phyloP scores from a whole-genome alignment of 2,329 filamentous ascomycete genomes.

The Penicillium sp. region DNA sequence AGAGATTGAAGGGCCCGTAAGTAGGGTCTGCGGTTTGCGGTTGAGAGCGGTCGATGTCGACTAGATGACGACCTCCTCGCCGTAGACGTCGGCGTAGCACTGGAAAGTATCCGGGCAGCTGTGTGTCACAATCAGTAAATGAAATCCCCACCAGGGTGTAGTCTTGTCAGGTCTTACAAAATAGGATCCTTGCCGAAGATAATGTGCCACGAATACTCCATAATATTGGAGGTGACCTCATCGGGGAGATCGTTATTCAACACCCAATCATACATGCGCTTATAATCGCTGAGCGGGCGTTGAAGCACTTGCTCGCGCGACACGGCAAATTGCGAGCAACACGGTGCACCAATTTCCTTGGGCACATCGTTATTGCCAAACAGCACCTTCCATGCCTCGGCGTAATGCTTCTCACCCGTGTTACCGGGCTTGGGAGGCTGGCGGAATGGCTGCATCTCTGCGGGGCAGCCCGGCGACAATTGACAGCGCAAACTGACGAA shows the following conservation, averaged over 20 bases:
- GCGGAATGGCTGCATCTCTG: slow-evolving; percentile 37
- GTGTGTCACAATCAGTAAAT: slow-evolving; percentile 20
- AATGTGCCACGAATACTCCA: slow-evolving; percentile 70
- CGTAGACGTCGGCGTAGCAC: slow-evolving; percentile 36
- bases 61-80: slow-evolving; percentile 30
- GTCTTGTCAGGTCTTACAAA: slow-evolving; percentile 34
- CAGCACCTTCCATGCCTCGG: slow-evolving; percentile 36
- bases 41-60: background rate
- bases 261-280: slow-evolving; percentile 64
- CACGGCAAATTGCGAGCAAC: slow-evolving; percentile 69
- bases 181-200: slow-evolving; percentile 50
- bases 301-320: slow-evolving; percentile 57
- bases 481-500: slow-evolving; percentile 66
- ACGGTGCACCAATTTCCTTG: slow-evolving; percentile 58
- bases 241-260: slow-evolving; percentile 60
- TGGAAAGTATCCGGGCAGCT: slow-evolving; percentile 35
- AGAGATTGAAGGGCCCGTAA: slow-evolving; percentile 4
- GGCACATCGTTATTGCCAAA: slow-evolving; percentile 48
- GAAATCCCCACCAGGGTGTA: background rate
- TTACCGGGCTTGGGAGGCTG: slow-evolving; percentile 31
- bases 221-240: slow-evolving; percentile 61
- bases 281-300: slow-evolving; percentile 58
- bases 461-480: slow-evolving; percentile 42
- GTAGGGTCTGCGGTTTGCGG: background rate
- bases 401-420: slow-evolving; percentile 39